phyloP scores from a whole-genome alignment of 805 yeast genomes.

The Monosporozyma servazzii region DNA sequence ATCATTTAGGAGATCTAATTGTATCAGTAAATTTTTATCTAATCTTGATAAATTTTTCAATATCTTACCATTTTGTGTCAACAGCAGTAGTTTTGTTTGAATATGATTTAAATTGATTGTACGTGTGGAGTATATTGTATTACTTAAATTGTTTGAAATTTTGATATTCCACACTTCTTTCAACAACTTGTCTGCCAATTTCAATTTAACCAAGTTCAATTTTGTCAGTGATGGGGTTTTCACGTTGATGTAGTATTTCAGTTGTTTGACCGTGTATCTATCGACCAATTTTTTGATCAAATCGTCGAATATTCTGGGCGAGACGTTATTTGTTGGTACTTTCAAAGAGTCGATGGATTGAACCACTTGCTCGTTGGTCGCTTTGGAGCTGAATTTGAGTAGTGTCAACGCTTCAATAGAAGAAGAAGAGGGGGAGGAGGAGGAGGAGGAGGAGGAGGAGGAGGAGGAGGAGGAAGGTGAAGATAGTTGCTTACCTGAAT shows the following conservation, averaged over 20 bases:
- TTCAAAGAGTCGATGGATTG: constrained; percentile 22
- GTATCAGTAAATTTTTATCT: constrained; percentile 10
- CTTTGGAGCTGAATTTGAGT: constrained; percentile 18
- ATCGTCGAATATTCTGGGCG: constrained; percentile 16
- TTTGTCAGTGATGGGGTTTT: constrained; percentile 2
- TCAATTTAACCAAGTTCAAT: constrained; percentile 5
- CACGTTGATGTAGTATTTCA: constrained; percentile 15
- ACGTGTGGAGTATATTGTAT: background rate
- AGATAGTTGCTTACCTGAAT: background rate
- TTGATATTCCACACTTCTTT: constrained; percentile 17
- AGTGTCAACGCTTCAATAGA: background rate
- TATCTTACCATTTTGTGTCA: constrained; percentile 28
- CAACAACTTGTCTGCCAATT: constrained; percentile 11
- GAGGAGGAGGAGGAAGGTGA: no score
- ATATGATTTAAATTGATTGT: constrained; percentile 4
- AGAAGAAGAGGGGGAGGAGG: no score
- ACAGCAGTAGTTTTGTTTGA: constrained; percentile 13
- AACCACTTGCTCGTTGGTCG: constrained; percentile 18
- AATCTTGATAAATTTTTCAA: constrained; percentile 24
- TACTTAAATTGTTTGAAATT: background rate
- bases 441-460: no score
- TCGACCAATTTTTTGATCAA: constrained; percentile 14
- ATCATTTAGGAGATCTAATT: constrained; percentile 6
- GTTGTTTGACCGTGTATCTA: constrained; percentile 23
- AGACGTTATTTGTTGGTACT: constrained; percentile 16